Evolutionary conservation across 495 filamentous ascomycete genomes (phyloP).

Genomic region (Evernia prunastri): DNA sequence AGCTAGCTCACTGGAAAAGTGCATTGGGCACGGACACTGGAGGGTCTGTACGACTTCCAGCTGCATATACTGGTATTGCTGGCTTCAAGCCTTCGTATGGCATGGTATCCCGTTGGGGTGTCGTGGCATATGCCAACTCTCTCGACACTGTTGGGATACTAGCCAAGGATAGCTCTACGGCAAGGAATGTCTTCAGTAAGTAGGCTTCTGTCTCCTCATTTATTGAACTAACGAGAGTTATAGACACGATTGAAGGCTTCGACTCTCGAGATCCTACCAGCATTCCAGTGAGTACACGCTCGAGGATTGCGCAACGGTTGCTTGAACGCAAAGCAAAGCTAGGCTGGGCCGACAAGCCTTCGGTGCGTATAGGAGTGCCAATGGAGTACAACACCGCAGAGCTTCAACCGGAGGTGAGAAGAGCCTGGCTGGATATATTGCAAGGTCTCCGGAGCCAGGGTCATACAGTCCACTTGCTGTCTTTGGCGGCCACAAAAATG

Average conservation of each 20-base stretch:
- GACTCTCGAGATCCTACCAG: conserved; percentile 76
- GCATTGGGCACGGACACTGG: conserved; percentile 94
- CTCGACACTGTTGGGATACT: conserved; percentile 89
- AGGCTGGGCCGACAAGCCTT: conserved; percentile 20
- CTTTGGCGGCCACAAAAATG: conserved; percentile 75
- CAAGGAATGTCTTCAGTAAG: conserved; percentile 52
- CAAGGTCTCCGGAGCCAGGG: conserved; percentile 51
- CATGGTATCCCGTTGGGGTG: conserved; percentile 75
- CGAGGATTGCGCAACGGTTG: conserved; percentile 33
- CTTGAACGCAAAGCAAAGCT: conserved; percentile 30
- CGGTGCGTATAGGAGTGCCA: conserved; percentile 64
- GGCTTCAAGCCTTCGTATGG: conserved; percentile 95
- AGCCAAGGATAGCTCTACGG: conserved; percentile 42
- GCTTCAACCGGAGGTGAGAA: conserved; percentile 59
- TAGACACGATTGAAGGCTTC: conserved; percentile 48
- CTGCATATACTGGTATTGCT: conserved; percentile 79
- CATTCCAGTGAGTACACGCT: conserved; percentile 47
- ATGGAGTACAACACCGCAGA: conserved; percentile 83
- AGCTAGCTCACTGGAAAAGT: conserved; percentile 32
- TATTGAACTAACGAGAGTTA: not conserved
- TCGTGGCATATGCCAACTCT: conserved; percentile 92
- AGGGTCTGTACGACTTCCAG: conserved; percentile 84
- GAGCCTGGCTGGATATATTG: conserved; percentile 60
- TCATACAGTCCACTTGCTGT: conserved; percentile 65
- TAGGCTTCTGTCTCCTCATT: not conserved